phyloP scores from a whole-genome alignment of 306 rosid genomes.

The Neltuma alba region DNA sequence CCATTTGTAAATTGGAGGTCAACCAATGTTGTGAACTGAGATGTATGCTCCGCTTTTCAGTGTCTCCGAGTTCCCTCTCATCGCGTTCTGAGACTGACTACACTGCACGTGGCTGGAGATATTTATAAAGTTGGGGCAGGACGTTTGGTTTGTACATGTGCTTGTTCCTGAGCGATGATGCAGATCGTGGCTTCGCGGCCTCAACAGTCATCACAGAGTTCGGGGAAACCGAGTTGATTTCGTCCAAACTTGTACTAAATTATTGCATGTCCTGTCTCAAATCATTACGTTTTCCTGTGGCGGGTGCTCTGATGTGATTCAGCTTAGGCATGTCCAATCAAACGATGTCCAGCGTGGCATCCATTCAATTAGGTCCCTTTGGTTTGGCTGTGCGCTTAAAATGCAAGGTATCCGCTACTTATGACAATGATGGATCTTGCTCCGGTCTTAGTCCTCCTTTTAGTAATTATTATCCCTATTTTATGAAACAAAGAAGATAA shows the following conservation, averaged over 20 bases:
- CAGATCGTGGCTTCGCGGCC: neutral
- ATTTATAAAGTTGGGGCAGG: slow-evolving; percentile 17
- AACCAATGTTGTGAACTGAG: slow-evolving; percentile 12
- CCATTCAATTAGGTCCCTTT: slow-evolving; percentile 8
- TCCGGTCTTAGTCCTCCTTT: slow-evolving; percentile 12
- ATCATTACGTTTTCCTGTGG: neutral
- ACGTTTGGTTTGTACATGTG: slow-evolving; percentile 3
- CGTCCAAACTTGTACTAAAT: neutral
- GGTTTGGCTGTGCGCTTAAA: neutral
- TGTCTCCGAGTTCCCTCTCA: neutral
- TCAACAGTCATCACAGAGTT: too few species aligned
- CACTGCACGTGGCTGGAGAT: slow-evolving; percentile 17
- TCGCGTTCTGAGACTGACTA: neutral
- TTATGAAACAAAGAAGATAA: neutral
- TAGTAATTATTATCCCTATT: neutral
- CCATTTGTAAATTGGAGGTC: slow-evolving; percentile 65
- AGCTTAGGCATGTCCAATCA: neutral
- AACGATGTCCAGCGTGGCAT: slow-evolving; percentile 27
- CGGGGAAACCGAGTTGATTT: neutral
- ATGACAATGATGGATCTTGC: neutral
- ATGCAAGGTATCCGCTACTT: neutral
- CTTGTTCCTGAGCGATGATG: neutral
- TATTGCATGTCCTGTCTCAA: neutral
- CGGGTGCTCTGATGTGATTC: slow-evolving; percentile 1
- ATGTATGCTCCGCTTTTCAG: slow-evolving; percentile 16